Evolutionary conservation across 768 basidiomycete genomes (phyloP).

Genomic region (Mrakia frigida): DNA sequence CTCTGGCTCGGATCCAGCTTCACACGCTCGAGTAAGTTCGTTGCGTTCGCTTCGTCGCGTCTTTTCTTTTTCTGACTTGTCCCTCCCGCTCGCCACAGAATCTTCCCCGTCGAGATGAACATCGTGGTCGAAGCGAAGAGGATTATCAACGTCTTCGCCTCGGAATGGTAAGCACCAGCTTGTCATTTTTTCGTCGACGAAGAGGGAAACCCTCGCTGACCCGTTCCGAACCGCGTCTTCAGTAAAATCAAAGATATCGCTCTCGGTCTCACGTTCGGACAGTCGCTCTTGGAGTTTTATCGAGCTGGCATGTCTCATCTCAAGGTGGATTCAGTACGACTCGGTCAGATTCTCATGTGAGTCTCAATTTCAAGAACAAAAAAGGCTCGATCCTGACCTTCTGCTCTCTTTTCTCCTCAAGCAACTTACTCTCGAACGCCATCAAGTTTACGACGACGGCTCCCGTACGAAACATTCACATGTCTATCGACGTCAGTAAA

Average conservation of each 20-base stretch:
- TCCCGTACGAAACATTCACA: constrained; percentile 40
- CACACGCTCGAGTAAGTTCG: constrained; percentile 28
- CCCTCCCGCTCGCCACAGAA: constrained; percentile 9
- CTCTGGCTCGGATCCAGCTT: constrained; percentile 33
- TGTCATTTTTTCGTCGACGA: not conserved
- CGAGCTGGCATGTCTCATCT: constrained; percentile 36
- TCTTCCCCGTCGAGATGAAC: constrained; percentile 41
- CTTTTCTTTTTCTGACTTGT: not conserved
- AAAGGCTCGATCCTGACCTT: no score
- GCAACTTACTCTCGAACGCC: constrained; percentile 45
- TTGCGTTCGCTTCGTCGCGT: no score
- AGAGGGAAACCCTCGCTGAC: not conserved
- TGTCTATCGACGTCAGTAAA: constrained; percentile 38
- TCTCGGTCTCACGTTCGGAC: constrained; percentile 41
- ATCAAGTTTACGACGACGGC: constrained; percentile 34
- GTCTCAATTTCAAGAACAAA: no score
- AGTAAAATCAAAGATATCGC: constrained; percentile 43
- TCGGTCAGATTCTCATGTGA: constrained; percentile 24
- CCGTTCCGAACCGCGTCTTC: not conserved
- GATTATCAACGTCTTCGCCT: constrained; percentile 45
- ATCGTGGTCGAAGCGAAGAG: constrained; percentile 40
- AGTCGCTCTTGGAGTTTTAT: constrained; percentile 38
- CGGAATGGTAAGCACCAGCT: constrained; percentile 40
- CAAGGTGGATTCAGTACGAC: constrained; percentile 26
- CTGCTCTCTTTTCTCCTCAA: constrained; percentile 32